phyloP scores from a whole-genome alignment of 805 yeast species.

The Torulaspora delbrueckii region DNA sequence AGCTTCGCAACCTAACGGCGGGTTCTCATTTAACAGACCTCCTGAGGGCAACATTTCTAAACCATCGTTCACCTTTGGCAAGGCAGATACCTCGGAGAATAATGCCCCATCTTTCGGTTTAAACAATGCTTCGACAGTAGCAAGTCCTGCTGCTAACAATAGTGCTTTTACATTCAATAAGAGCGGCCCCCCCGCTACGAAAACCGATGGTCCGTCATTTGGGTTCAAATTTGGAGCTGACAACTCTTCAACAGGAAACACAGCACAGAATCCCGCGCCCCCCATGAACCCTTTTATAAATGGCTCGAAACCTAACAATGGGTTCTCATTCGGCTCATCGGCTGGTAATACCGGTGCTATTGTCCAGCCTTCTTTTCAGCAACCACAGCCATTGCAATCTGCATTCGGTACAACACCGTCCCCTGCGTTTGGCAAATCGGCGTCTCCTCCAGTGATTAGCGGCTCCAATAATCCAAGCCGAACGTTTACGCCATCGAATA shows the following conservation, averaged over 20 bases:
- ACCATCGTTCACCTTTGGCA: conserved; percentile 1
- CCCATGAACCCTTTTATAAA: conserved; percentile 6
- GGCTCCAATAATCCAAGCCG: conserved; percentile 11
- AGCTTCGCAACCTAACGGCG: background rate
- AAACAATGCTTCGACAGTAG: background rate
- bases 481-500: conserved; percentile 25
- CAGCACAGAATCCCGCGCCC: background rate
- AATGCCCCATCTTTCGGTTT: conserved; percentile 7
- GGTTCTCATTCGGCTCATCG: conserved; percentile 7
- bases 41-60: background rate
- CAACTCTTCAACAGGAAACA: background rate
- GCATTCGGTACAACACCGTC: conserved; percentile 16
- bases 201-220: background rate
- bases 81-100: conserved; percentile 3
- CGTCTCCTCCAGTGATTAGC: conserved; percentile 12
- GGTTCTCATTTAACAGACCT: conserved; percentile 1
- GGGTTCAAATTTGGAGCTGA: conserved; percentile 8
- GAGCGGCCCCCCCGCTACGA: background rate
- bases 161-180: background rate
- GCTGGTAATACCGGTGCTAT: conserved; percentile 2
- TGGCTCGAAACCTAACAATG: conserved; percentile 1
- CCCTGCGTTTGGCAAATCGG: conserved; percentile 21
- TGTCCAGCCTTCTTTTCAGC: conserved; percentile 7
- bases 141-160: background rate
- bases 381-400: conserved; percentile 12